Evolutionary conservation across 331 rosid genomes (phyloP).

Genomic region (Stylosanthes scabra): DNA sequence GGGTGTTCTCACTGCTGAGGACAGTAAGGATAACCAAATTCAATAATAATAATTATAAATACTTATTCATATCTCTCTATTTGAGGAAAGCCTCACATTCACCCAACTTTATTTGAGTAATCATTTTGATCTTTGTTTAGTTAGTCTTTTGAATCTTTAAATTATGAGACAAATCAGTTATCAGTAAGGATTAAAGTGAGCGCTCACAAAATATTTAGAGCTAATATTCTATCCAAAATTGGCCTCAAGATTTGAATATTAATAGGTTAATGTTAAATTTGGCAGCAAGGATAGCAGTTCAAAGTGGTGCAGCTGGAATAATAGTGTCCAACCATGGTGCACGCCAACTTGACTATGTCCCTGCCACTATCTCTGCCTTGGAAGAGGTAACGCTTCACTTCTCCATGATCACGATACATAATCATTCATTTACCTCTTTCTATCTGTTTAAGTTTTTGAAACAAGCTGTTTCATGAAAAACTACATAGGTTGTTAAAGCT

Average conservation of each 20-base stretch:
- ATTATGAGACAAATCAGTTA: too few relatives aligned
- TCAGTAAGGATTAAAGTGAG: too few relatives aligned
- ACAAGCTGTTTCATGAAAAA: background rate
- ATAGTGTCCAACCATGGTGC: constrained; percentile 89
- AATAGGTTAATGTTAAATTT: constrained; percentile 30
- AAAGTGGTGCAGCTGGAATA: constrained; percentile 76
- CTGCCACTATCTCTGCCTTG: constrained; percentile 71
- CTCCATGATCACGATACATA: too few relatives aligned
- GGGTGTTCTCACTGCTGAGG: constrained; percentile 79
- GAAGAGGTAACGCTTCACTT: constrained; percentile 67
- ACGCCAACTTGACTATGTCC: constrained; percentile 80
- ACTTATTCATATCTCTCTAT: background rate
- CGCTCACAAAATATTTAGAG: too few relatives aligned
- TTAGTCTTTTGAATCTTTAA: too few relatives aligned
- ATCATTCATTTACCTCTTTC: too few relatives aligned
- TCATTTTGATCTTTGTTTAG: too few relatives aligned
- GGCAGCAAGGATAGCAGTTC: constrained; percentile 76
- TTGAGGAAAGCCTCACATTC: too few relatives aligned
- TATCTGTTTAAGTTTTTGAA: too few relatives aligned
- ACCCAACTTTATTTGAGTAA: too few relatives aligned
- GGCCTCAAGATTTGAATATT: too few relatives aligned
- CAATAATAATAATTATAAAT: background rate
- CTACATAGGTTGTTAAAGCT: constrained; percentile 71
- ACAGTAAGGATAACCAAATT: constrained; percentile 41
- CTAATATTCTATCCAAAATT: too few relatives aligned